Evolutionary conservation across 1,284 basidiomycete genomes (phyloP).

Genomic region (Mycosarcoma maydis): DNA sequence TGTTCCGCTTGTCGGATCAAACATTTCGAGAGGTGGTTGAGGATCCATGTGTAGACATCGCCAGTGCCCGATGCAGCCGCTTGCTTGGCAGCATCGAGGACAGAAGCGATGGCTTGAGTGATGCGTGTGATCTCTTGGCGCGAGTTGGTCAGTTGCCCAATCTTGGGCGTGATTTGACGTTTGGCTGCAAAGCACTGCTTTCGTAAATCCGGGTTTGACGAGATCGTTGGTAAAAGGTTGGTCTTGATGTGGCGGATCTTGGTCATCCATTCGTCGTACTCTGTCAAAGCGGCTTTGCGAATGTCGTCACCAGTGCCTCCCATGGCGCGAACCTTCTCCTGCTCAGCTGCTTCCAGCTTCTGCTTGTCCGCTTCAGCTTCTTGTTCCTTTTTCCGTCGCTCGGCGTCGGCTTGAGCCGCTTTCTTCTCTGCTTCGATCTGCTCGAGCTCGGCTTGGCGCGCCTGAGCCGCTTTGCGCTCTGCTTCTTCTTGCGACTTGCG

Average conservation of each 20-base stretch:
- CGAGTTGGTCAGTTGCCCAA: conserved; percentile 91
- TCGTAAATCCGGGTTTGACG: conserved; percentile 72
- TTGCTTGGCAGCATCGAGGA: conserved; percentile 68
- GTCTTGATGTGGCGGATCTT: conserved; percentile 75
- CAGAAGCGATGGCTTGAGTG: conserved; percentile 75
- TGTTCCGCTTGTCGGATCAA: conserved; percentile 92
- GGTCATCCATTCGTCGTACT: conserved; percentile 50
- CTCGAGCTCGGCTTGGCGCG: conserved; percentile 52
- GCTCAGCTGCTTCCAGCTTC: conserved; percentile 38
- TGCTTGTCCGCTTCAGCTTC: conserved; percentile 43
- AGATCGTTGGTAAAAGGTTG: conserved; percentile 78
- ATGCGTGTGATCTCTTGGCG: conserved; percentile 76
- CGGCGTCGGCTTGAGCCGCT: conserved; percentile 38
- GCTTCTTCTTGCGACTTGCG: conserved; percentile 56
- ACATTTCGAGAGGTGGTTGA: conserved; percentile 86
- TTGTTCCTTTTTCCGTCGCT: conserved; percentile 22
- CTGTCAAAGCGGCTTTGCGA: conserved; percentile 33
- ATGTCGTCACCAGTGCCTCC: conserved; percentile 48
- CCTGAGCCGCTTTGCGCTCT: conserved; percentile 47
- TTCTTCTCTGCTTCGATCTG: conserved; percentile 58
- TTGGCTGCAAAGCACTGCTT: conserved; percentile 73
- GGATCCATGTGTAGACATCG: conserved; percentile 76
- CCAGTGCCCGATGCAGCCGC: conserved; percentile 63
- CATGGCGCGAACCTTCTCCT: conserved; percentile 29
- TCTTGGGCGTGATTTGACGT: conserved; percentile 85